phyloP scores from a whole-genome alignment of 805 yeast genomes.

The Candida cerambycidarum region DNA sequence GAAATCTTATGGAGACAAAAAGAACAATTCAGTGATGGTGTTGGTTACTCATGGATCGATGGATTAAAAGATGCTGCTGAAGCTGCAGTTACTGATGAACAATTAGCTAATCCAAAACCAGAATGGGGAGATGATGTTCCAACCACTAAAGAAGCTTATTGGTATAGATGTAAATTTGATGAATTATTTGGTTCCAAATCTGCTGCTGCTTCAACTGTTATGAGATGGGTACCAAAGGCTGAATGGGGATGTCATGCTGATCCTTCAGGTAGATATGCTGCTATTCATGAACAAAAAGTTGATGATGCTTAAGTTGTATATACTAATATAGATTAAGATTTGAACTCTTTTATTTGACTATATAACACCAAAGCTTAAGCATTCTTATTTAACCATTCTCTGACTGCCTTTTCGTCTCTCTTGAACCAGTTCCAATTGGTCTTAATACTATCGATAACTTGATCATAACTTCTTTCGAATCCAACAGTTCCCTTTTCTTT shows the following conservation, averaged over 20 bases:
- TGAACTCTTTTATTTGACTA: too few relatives aligned
- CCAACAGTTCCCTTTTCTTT: conserved; percentile 36
- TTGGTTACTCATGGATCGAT: conserved; percentile 99
- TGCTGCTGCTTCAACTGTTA: conserved; percentile 86
- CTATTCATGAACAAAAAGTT: conserved; percentile 70
- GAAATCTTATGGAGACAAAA: conserved; percentile 99
- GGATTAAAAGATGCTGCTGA: conserved; percentile 96
- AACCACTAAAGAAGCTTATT: conserved; percentile 97
- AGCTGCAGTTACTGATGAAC: conserved; percentile 81
- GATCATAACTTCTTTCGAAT: conserved; percentile 57
- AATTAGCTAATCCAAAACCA: conserved; percentile 85
- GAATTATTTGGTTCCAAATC: conserved; percentile 77
- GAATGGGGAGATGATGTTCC: conserved; percentile 97
- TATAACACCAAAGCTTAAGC: too few relatives aligned
- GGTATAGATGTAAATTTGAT: conserved; percentile 97
- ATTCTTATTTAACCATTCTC: conserved; percentile 42
- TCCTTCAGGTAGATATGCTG: conserved; percentile 96
- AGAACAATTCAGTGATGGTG: conserved; percentile 99
- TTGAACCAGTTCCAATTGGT: conserved; percentile 52
- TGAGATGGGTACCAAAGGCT: conserved; percentile 99
- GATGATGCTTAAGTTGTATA: conserved; percentile 17
- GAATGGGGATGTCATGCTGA: conserved; percentile 99
- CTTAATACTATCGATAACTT: conserved; percentile 55
- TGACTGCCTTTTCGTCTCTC: conserved; percentile 44
- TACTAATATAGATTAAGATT: too few relatives aligned